These are phyloP conservation scores for Claviceps capensis DNA, from an alignment of 2,329 filamentous ascomycete genomes.

Conservation along the genomic window DNA sequence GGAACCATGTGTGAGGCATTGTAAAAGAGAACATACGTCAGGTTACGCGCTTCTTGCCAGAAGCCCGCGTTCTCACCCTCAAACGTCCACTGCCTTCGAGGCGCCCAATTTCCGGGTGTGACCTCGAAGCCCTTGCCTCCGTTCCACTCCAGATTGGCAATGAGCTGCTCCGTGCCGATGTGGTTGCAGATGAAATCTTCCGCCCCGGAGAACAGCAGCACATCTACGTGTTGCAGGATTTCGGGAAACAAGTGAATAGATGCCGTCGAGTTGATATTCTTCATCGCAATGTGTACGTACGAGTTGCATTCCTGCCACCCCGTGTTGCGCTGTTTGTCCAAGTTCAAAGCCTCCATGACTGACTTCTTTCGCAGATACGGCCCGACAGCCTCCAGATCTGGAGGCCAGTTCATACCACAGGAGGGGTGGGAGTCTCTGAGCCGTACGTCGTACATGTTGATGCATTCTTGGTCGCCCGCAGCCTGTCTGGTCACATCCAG, in stretches of 20 bases:
- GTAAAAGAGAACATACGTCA: conserved; percentile 92
- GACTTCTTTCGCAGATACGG: conserved; percentile 77
- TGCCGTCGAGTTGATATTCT: conserved; percentile 55
- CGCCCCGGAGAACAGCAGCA: conserved; percentile 84
- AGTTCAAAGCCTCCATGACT: conserved; percentile 66
- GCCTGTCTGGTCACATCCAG: conserved; percentile 49
- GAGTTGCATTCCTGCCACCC: conserved; percentile 90
- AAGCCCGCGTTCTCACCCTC: conserved; percentile 79
- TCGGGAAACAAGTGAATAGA: conserved; percentile 63
- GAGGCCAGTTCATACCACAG: conserved; percentile 97
- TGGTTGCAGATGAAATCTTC: conserved; percentile 97
- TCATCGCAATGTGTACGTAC: conserved; percentile 60
- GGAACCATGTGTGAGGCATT: conserved; percentile 98
- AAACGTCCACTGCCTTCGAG: conserved; percentile 87
- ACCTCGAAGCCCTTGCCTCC: conserved; percentile 84
- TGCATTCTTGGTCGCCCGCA: conserved; percentile 46
- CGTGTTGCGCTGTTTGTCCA: conserved; percentile 66
- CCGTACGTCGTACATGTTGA: conserved; percentile 96
- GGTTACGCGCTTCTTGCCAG: conserved; percentile 87
- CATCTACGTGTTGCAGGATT: conserved; percentile 60
- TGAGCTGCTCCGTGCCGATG: conserved; percentile 80
- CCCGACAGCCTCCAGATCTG: conserved; percentile 62
- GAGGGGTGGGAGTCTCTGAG: conserved; percentile 65
- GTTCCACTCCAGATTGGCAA: conserved; percentile 84
- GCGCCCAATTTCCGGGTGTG: conserved; percentile 75